Evolutionary conservation across 495 filamentous ascomycete genomes (phyloP).

Genomic region (Chaetomidium leptoderma): DNA sequence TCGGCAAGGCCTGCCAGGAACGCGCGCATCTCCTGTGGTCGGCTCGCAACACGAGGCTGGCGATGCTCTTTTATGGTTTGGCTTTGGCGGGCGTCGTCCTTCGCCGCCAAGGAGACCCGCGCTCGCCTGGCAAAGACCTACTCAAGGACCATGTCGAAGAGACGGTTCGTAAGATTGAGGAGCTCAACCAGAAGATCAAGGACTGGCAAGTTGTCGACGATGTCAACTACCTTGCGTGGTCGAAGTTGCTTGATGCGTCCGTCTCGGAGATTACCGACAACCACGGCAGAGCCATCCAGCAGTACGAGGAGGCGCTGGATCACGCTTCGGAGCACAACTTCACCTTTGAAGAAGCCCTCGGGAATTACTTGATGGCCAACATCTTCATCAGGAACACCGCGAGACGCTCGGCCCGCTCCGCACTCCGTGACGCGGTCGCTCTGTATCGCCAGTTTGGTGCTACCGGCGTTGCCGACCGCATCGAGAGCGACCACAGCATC

Average conservation of each 20-base stretch:
- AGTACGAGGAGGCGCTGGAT: conserved; percentile 74
- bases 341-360: conserved; percentile 73
- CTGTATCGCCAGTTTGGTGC: conserved; percentile 73
- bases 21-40: conserved; percentile 65
- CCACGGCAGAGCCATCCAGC: conserved; percentile 56
- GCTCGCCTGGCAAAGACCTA: conserved; percentile 44
- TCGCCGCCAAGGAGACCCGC: conserved; percentile 52
- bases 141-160: conserved; percentile 54
- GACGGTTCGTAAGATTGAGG: conserved; percentile 53
- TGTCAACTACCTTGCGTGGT: conserved; percentile 78
- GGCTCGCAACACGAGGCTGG: conserved; percentile 59
- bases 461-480: conserved; percentile 63
- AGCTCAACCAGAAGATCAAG: conserved; percentile 55
- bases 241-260: conserved; percentile 67
- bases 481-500: conserved; percentile 67
- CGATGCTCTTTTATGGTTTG: conserved; percentile 64
- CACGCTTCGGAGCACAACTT: conserved; percentile 75
- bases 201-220: conserved; percentile 63
- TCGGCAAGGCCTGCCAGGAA: conserved; percentile 59
- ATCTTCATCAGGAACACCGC: conserved; percentile 68
- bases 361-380: conserved; percentile 71
- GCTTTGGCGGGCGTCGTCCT: conserved; percentile 61
- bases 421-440: conserved; percentile 66
- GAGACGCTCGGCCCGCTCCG: conserved; percentile 65
- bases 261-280: conserved; percentile 61